Evolutionary conservation across 805 yeast species (phyloP).

Genomic region (Cyberlindnera lachancei): DNA sequence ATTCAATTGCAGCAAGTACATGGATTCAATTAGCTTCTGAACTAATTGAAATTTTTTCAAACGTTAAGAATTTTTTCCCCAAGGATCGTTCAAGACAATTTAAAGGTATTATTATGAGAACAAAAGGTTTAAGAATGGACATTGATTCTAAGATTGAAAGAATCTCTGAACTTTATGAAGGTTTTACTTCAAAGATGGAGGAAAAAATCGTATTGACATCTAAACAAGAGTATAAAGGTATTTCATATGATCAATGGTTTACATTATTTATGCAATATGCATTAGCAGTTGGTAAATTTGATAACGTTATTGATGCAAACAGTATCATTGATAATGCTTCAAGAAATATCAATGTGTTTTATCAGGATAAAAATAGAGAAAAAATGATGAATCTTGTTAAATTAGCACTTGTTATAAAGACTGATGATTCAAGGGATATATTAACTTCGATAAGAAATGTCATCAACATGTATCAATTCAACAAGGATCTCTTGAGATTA

Average conservation of each 20-base stretch:
- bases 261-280: constrained; percentile 75
- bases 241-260: constrained; percentile 78
- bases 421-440: constrained; percentile 46
- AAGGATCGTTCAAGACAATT: constrained; percentile 64
- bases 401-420: constrained; percentile 46
- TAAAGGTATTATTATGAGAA: constrained; percentile 57
- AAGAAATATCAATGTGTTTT: constrained; percentile 72
- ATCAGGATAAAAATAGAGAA: constrained; percentile 53
- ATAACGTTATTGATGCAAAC: constrained; percentile 53
- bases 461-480: constrained; percentile 66
- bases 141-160: constrained; percentile 70
- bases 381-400: constrained; percentile 57
- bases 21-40: constrained; percentile 86
- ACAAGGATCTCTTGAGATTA: constrained; percentile 56
- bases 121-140: constrained; percentile 52
- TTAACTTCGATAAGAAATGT: constrained; percentile 55
- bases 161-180: constrained; percentile 59
- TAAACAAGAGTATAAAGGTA: constrained; percentile 61
- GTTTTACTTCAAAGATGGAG: constrained; percentile 31
- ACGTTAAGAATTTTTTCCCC: constrained; percentile 72
- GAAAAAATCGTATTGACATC: constrained; percentile 40
- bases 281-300: constrained; percentile 54
- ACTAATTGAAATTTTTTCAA: constrained; percentile 73
- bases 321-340: constrained; percentile 68
- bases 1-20: constrained; percentile 54